Conservation (phyloP, 192 early-diverging fungal species). For the Coemansia sp. region DNA sequence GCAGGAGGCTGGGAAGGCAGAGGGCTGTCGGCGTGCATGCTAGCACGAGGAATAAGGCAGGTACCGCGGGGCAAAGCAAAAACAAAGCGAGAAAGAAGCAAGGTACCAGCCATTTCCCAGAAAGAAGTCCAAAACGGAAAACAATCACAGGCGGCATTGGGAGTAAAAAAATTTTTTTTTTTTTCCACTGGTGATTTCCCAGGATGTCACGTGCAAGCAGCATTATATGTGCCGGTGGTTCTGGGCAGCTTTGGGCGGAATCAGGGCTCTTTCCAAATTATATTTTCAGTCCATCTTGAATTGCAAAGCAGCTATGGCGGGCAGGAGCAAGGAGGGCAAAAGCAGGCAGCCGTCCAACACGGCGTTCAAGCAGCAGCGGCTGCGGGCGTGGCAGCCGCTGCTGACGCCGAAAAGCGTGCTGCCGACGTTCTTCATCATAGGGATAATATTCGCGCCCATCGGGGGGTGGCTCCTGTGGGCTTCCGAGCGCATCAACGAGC, state of each 20-base stretch:
- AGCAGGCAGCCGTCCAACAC: slow-evolving; percentile 65
- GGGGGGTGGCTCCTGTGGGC: slow-evolving; percentile 89
- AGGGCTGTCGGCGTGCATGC: background rate
- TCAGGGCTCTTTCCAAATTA: no score
- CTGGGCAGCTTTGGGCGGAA: no score
- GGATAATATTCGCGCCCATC: slow-evolving; percentile 92
- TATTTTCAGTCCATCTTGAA: no score
- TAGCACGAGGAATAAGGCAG: background rate
- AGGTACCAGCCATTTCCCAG: slow-evolving; percentile 1
- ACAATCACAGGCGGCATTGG: no score
- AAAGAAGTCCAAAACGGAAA: no score
- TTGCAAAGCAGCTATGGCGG: slow-evolving; percentile 17
- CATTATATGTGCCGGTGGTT: no score
- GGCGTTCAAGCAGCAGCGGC: slow-evolving; percentile 98
- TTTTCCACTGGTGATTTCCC: no score
- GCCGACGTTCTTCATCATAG: slow-evolving; percentile 91
- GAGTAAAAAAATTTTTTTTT: no score
- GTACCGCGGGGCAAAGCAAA: background rate
- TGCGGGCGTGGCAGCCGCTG: slow-evolving; percentile 99
- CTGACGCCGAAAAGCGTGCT: slow-evolving; percentile 97
- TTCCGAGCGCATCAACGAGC: slow-evolving; percentile 79
- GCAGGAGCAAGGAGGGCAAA: slow-evolving; percentile 28
- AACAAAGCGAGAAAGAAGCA: background rate
- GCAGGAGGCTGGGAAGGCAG: background rate
- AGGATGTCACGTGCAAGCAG: no score